Conservation (phyloP, 2,329 filamentous ascomycete species). For the Raffaelea arxii region DNA sequence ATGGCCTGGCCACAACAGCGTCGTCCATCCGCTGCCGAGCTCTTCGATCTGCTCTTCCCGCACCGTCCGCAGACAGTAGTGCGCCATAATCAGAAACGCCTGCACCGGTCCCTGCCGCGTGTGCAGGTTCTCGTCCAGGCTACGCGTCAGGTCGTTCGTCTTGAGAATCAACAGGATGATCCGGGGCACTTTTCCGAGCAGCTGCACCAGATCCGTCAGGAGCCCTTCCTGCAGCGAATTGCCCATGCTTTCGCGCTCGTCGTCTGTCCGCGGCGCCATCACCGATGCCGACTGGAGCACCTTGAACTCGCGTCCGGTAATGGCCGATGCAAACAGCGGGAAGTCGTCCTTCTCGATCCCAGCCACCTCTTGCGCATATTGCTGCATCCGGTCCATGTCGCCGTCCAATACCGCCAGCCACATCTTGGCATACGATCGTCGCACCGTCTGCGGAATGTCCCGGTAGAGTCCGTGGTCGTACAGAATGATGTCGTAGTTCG, state of each 20-base stretch:
- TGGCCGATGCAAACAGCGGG: conserved; percentile 88
- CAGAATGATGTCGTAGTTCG: conserved; percentile 88
- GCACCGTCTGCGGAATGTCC: conserved; percentile 69
- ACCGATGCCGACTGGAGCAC: conserved; percentile 54
- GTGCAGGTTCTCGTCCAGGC: conserved; percentile 81
- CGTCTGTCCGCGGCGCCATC: conserved; percentile 46
- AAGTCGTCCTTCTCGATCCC: conserved; percentile 85
- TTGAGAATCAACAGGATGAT: conserved; percentile 94
- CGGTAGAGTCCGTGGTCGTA: conserved; percentile 97
- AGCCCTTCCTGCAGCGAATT: conserved; percentile 79
- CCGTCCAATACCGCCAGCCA: conserved; percentile 94
- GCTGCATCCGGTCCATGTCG: conserved; percentile 76
- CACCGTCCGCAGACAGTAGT: conserved; percentile 59
- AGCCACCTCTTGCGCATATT: conserved; percentile 80
- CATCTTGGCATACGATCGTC: conserved; percentile 86
- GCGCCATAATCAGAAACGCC: conserved; percentile 57
- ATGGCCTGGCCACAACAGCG: conserved; percentile 50
- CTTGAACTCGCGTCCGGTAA: conserved; percentile 85
- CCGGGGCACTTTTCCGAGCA: conserved; percentile 79
- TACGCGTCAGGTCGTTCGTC: conserved; percentile 92
- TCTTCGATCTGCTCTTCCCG: conserved; percentile 54
- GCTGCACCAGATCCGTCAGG: conserved; percentile 75
- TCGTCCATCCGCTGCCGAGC: conserved; percentile 38
- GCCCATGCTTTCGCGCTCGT: conserved; percentile 82
- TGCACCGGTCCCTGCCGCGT: conserved; percentile 58